Evolutionary conservation across 164 flowering plant genomes (phyloP), one percentile per base, ranked within the genome.

Genomic region (Magnolia changhungtana): DNA sequence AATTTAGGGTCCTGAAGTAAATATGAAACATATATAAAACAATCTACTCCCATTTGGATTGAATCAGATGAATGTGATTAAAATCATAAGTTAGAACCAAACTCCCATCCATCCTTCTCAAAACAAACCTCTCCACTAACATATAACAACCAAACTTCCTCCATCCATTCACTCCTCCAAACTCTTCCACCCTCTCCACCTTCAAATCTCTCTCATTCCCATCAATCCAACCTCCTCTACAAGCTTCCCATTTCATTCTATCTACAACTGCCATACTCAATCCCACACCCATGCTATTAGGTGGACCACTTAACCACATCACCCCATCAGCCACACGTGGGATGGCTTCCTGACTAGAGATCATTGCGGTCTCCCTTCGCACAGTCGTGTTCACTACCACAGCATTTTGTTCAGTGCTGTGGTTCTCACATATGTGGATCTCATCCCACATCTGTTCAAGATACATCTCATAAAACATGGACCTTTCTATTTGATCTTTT

Each of bases 371-470:
- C 37, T 69, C 73, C 67, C 66, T 76, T 69, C 37, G 16, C 55
- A 76, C 16, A 16, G 21, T 68, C 52, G 67, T 37, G 7, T 59
- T 69, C 16, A 76, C 73, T 9, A 37, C 24, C 19, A 69, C 78
- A 0, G 9, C 37, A 31, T 82, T 84, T 1, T 74, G 78, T n/a
- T 72, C 27, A 8, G 19, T 16, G 18, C 71, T 37, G 16, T 79
- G 7, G 50, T 83, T 88, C 55, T 81, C 78, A 37, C 78, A 69
- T 5, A 67, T 63, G 69, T 78, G 85, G 29, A 91, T 76, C 76
- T 78, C 79, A 66, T 87, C 88, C 96, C 96, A 92, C 45, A 77
- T 73, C 72, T 88, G 94, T 77, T 90, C 88, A 0, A 92, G 82
- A 69, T 83, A 82, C 82, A 89, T 85, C 82, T 82, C 85, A 65